Conservation (phyloP, 148 eudicot species). For the Heliosperma pusillum region DNA sequence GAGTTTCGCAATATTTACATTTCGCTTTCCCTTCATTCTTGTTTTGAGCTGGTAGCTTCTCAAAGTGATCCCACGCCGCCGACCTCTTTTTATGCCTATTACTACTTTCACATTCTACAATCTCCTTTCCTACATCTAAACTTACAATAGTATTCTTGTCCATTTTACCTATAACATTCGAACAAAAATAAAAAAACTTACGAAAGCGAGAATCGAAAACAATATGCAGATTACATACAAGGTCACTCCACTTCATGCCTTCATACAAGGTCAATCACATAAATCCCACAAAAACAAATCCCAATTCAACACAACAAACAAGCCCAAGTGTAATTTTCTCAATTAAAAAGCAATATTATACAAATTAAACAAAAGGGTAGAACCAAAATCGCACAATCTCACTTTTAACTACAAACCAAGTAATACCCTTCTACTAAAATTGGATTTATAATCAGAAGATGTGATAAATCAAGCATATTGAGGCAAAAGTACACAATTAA, state of each 20-base stretch:
- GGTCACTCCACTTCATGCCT: too few species aligned
- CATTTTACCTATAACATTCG: slow-evolving; percentile 26
- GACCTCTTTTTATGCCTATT: slow-evolving; percentile 39
- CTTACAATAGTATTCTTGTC: slow-evolving; percentile 26
- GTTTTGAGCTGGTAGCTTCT: slow-evolving; percentile 35
- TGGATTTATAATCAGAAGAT: not conserved
- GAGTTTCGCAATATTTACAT: slow-evolving; percentile 38
- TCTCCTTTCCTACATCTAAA: slow-evolving; percentile 33
- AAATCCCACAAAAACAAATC: not conserved
- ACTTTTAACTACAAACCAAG: not conserved
- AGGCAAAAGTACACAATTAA: not conserved
- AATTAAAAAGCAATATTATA: not conserved
- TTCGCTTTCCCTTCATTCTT: slow-evolving; percentile 43
- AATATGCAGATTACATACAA: slow-evolving; percentile 4
- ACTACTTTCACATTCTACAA: slow-evolving; percentile 41
- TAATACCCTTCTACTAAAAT: not conserved
- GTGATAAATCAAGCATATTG: not conserved
- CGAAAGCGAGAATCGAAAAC: not conserved
- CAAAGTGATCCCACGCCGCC: slow-evolving; percentile 47
- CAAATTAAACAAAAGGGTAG: not conserved
- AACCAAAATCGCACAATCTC: not conserved
- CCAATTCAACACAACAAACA: slow-evolving; percentile 4
- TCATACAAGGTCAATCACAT: not conserved
- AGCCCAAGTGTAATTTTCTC: not conserved
- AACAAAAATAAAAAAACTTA: slow-evolving; percentile 5